A percentile compares a stretch with the other conserved stretches of the same genome.
phyloP scores from a whole-genome alignment of 148 eudicot species.

The Chenopodium formosanum region DNA sequence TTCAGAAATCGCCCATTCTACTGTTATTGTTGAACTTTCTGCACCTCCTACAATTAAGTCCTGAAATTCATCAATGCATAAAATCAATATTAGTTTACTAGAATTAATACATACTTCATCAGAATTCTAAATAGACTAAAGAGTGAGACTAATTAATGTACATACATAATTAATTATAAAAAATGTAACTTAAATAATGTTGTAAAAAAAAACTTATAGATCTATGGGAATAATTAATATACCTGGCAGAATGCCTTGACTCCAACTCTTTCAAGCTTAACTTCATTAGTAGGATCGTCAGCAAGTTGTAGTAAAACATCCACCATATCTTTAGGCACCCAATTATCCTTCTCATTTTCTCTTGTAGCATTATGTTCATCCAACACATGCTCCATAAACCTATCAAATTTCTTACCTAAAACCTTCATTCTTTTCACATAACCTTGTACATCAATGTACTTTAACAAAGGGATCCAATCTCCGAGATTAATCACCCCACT shows the following conservation, averaged over 20 bases:
- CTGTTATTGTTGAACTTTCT: slow-evolving; percentile 81
- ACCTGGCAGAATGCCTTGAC: neutral
- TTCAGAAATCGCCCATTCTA: slow-evolving; percentile 90
- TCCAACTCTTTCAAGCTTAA: neutral
- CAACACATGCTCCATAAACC: neutral
- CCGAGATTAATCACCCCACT: neutral
- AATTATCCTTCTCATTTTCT: neutral
- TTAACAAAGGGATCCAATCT: neutral
- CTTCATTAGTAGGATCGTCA: neutral
- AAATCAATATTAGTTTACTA: too few species aligned
- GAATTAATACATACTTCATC: too few species aligned
- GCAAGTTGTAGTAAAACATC: neutral
- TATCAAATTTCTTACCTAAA: neutral
- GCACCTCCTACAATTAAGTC: slow-evolving; percentile 89
- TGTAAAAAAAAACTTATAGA: too few species aligned
- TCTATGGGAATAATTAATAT: too few species aligned
- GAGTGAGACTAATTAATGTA: too few species aligned
- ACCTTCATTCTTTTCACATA: neutral
- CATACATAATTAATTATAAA: too few species aligned
- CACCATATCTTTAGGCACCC: neutral
- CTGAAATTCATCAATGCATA: slow-evolving; percentile 19
- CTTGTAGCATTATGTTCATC: neutral
- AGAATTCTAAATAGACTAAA: too few species aligned
- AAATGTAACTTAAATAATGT: too few species aligned
- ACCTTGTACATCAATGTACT: neutral